These are phyloP conservation scores for Pisolithus orientalis DNA, from an alignment of 768 basidiomycete species.

Conservation along the genomic window DNA sequence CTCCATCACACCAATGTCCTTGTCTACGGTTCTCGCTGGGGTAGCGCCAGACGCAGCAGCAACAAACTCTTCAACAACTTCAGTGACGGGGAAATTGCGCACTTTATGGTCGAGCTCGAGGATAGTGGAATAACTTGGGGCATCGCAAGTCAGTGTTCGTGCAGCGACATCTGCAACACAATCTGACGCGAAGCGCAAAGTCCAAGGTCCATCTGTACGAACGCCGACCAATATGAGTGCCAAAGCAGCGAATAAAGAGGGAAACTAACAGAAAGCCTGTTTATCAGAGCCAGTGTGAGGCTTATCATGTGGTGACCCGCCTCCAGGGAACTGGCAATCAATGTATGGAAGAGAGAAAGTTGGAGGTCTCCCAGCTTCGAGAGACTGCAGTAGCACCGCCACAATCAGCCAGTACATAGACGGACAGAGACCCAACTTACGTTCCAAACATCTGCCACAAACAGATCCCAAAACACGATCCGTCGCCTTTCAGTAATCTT, in stretches of 20 bases:
- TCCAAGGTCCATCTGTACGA: conserved; percentile 50
- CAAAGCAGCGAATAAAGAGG: conserved; percentile 1
- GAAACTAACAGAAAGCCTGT: conserved; percentile 20
- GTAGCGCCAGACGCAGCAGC: conserved; percentile 27
- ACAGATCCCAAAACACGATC: conserved; percentile 73
- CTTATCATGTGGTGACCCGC: conserved; percentile 3
- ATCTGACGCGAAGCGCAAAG: conserved; percentile 57
- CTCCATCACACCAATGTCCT: conserved; percentile 13
- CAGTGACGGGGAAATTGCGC: conserved; percentile 56
- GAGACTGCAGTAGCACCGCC: conserved; percentile 37
- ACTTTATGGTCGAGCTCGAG: conserved; percentile 66
- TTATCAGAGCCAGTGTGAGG: conserved; percentile 14
- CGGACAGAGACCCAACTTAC: conserved; percentile 9
- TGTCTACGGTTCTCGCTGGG: conserved; percentile 6
- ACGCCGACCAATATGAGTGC: not conserved
- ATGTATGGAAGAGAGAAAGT: conserved; percentile 59
- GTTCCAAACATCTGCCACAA: conserved; percentile 68
- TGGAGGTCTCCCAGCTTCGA: conserved; percentile 67
- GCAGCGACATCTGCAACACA: conserved; percentile 59
- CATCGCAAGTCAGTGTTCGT: conserved; percentile 55
- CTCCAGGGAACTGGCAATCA: conserved; percentile 56
- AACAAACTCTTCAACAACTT: conserved; percentile 33
- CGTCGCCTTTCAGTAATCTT: conserved; percentile 62
- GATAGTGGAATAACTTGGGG: conserved; percentile 57
- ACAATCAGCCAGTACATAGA: conserved; percentile 6